Evolutionary conservation across 331 rosid species (phyloP).

Genomic region (Pyrus hybrid): DNA sequence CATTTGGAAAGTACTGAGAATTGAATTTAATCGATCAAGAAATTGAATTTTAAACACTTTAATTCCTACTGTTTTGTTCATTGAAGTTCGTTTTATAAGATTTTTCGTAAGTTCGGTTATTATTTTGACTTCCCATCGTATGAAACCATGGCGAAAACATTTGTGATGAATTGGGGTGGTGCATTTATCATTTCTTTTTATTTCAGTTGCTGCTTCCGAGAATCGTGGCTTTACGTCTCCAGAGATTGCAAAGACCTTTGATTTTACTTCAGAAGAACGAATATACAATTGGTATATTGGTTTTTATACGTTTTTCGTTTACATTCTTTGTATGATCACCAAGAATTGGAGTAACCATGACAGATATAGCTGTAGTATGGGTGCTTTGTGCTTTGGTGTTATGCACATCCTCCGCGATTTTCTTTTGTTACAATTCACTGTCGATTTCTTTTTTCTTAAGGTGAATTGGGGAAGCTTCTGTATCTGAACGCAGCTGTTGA

Average conservation of each 20-base stretch:
- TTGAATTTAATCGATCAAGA: background rate
- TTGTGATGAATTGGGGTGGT: background rate
- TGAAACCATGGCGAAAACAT: too few species aligned
- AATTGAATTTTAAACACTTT: background rate
- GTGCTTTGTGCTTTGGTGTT: background rate
- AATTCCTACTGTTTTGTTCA: background rate
- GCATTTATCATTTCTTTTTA: background rate
- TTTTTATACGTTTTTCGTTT: background rate
- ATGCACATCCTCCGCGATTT: background rate
- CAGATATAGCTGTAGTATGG: background rate
- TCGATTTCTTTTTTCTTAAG: background rate
- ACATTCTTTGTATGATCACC: background rate
- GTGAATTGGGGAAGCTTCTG: background rate
- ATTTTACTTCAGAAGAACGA: slow-evolving; percentile 72
- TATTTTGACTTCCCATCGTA: too few species aligned
- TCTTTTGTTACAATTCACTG: background rate
- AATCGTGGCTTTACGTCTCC: slow-evolving; percentile 72
- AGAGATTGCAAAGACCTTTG: slow-evolving; percentile 68
- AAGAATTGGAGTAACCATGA: background rate
- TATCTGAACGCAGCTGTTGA: background rate
- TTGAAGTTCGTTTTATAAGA: background rate
- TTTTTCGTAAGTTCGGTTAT: too few species aligned
- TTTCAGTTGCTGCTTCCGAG: slow-evolving; percentile 68
- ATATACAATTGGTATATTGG: slow-evolving; percentile 64
- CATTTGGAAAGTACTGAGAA: background rate